A percentile compares a stretch with the other conserved stretches of the same genome.
Conservation (phyloP, 2,329 filamentous ascomycete genomes). For the Calonectria pseudoturangicola region DNA sequence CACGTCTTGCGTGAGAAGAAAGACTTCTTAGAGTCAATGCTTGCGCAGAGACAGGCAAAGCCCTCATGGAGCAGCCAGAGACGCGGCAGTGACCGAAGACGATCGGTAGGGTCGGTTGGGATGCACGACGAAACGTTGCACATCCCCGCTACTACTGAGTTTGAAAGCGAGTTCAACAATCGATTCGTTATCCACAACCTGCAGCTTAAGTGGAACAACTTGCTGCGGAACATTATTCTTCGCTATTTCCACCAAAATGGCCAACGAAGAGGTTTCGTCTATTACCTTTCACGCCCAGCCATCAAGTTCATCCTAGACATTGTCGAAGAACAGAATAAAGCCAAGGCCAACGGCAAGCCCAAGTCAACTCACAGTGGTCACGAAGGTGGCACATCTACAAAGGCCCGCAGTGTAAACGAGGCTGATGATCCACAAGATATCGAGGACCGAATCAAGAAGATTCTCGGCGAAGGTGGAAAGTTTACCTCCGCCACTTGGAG, state of each 20-base stretch:
- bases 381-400: conserved; percentile 58
- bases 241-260: conserved; percentile 98
- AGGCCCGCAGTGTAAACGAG: conserved; percentile 65
- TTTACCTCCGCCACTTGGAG: conserved; percentile 74
- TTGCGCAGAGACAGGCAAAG: conserved; percentile 68
- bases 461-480: conserved; percentile 88
- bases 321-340: conserved; percentile 92
- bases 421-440: conserved; percentile 80
- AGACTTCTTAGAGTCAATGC: conserved; percentile 75
- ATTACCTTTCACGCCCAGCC: conserved; percentile 95
- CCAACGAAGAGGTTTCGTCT: conserved; percentile 95
- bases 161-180: conserved; percentile 96
- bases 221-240: conserved; percentile 94
- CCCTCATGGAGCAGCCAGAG: conserved; percentile 56
- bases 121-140: conserved; percentile 78
- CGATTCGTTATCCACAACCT: conserved; percentile 98
- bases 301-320: conserved; percentile 99
- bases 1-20: conserved; percentile 75
- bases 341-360: conserved; percentile 67
- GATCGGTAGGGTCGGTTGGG: conserved; percentile 64
- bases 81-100: conserved; percentile 53
- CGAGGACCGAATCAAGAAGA: conserved; percentile 89
- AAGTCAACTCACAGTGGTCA: conserved; percentile 54
- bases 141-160: conserved; percentile 83
- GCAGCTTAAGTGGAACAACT: conserved; percentile 99